Evolutionary conservation across 176 grass and related monocot genomes (phyloP), one percentile per base, ranked within the genome.

Genomic region (Canna indica): DNA sequence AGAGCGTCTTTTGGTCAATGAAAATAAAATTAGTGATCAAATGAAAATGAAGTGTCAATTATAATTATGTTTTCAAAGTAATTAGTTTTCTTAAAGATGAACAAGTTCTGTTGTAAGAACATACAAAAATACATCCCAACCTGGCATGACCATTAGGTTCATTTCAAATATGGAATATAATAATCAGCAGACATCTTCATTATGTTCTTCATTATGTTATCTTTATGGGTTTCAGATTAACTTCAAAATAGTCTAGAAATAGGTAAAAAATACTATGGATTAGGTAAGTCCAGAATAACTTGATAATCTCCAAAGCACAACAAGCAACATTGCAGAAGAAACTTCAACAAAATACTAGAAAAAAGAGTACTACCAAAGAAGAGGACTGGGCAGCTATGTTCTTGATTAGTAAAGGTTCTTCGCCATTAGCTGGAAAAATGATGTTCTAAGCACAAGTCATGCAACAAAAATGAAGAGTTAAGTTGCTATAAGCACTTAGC

Each of bases 341-440:
- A 39, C 65, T 58, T 72, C 11, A 1, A 24, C 32, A 14, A 36
- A 52, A 0, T 17, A 20, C 26, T 26, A 26, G 29, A 56, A 35
- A 36, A 24, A 57, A 57, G 18, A 48, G 9, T 32, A 68, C 67
- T 90, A 97, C 93, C 81, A 85, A 68, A 16, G 86, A 90, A 66
- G 84, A 90, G 68, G 89, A 92, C 67, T 83, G 77, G 68, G 78
- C 66, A 65, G 83, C 80, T 76, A 91, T 56, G 73, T 86, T 82
- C 66, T 81, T 80, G 14, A 96, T 88, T 61, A 86, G 85, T 48
- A 78, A 32, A 31, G 84, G 78, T 39, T 78, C 80, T 84, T 86
- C 82, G 46, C 82, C 75, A 75, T 67, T 46, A 36, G 77, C 61
- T 75, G 86, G 82, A 83, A 99, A 99, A 84, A 99, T 87, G 59